Evolutionary conservation across 177 flowering plant species (phyloP).

Genomic region (Vitis hybrid): DNA sequence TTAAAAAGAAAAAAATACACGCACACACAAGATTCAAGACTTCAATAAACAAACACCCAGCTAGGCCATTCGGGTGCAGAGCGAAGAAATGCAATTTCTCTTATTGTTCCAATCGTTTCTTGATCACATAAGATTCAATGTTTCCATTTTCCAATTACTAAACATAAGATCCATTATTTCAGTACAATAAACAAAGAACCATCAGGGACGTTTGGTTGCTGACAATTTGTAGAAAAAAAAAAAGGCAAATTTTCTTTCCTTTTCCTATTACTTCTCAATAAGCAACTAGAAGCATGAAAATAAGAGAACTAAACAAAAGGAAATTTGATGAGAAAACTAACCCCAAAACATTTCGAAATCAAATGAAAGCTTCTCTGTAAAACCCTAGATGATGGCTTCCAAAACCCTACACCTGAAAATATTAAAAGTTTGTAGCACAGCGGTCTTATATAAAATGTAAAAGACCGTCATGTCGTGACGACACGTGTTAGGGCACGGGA

Average conservation of each 20-base stretch:
- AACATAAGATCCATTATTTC: too few relatives aligned
- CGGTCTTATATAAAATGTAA: neutral
- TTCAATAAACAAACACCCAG: too few relatives aligned
- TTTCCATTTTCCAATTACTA: too few relatives aligned
- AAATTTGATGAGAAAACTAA: slow-evolving; percentile 3
- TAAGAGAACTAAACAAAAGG: neutral
- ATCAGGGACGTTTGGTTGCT: too few relatives aligned
- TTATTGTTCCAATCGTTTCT: too few relatives aligned
- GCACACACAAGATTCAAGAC: too few relatives aligned
- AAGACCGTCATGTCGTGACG: neutral
- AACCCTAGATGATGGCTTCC: slow-evolving; percentile 20
- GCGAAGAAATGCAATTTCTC: too few relatives aligned
- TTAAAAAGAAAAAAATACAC: too few relatives aligned
- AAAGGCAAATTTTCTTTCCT: neutral
- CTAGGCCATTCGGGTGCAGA: too few relatives aligned
- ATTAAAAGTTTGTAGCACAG: rapidly evolving
- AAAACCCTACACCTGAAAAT: slow-evolving; percentile 14
- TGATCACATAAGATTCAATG: too few relatives aligned
- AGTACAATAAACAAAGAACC: too few relatives aligned
- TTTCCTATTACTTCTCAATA: neutral
- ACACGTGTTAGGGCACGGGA: neutral
- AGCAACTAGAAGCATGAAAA: neutral
- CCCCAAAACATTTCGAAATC: slow-evolving; percentile 29
- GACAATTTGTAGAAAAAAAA: too few relatives aligned
- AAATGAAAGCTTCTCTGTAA: neutral